Evolutionary conservation across 2,329 filamentous ascomycete genomes (phyloP).

Genomic region (Colletotrichum neosansevieriae): DNA sequence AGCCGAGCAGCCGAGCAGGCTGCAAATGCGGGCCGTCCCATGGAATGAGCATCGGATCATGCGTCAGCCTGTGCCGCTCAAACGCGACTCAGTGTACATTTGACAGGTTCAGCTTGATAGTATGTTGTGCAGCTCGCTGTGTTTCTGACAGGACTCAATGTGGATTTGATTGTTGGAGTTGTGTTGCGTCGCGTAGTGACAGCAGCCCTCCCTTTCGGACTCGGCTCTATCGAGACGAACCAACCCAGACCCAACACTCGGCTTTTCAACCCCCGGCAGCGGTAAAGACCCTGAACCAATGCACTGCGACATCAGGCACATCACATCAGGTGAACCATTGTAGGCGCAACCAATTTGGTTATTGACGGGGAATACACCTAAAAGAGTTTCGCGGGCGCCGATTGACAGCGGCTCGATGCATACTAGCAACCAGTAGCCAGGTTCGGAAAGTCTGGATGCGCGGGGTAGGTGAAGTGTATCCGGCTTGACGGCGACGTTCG

Average conservation of each 20-base stretch:
- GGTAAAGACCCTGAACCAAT: neutral
- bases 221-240: neutral
- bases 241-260: neutral
- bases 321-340: too few species aligned
- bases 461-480: conserved; percentile 7
- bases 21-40: conserved; percentile 35
- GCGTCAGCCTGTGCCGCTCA: neutral
- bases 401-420: conserved; percentile 10
- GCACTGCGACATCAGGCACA: conserved; percentile 10
- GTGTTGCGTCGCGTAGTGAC: conserved; percentile 28
- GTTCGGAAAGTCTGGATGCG: neutral
- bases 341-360: too few species aligned
- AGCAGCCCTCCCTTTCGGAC: conserved; percentile 28
- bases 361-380: conserved; percentile 12
- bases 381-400: conserved; percentile 9
- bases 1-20: conserved; percentile 14
- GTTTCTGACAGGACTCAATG: conserved; percentile 1
- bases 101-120: conserved; percentile 10
- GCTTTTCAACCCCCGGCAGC: conserved; percentile 21
- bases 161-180: neutral
- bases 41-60: conserved; percentile 34
- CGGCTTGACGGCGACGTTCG: conserved; percentile 9
- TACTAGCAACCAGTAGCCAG: neutral
- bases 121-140: conserved; percentile 1
- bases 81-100: conserved; percentile 15